Percentiles rank a stretch among this genome's conserved stretches.
Conservation (phyloP, 495 filamentous ascomycete species). For the Sporormia fimetaria region DNA sequence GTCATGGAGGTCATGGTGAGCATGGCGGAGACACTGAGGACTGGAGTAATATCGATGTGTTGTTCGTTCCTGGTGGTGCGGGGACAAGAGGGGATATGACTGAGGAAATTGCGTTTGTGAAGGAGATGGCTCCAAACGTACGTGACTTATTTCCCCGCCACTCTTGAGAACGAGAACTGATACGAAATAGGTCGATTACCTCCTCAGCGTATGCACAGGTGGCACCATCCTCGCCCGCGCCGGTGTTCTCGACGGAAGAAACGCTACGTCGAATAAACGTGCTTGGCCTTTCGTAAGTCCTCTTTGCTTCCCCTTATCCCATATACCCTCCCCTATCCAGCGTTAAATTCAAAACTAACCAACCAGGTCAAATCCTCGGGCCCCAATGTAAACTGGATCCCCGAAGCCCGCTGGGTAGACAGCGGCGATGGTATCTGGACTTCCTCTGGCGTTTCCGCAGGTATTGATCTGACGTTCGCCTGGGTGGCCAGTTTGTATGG, state of each 20-base stretch:
- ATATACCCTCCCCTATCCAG: slow-evolving; percentile 26
- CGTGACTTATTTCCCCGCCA: slow-evolving; percentile 7
- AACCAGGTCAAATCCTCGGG: slow-evolving; percentile 32
- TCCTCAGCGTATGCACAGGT: slow-evolving; percentile 30
- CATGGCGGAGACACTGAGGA: slow-evolving; percentile 24
- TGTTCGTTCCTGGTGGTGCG: slow-evolving; percentile 14
- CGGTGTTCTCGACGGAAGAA: slow-evolving; percentile 18
- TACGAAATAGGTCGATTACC: slow-evolving; percentile 29
- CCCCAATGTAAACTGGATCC: slow-evolving; percentile 46
- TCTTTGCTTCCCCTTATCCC: slow-evolving; percentile 32
- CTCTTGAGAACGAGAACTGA: background rate
- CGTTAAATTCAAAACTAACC: too few relatives aligned
- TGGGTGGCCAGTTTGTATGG: slow-evolving; percentile 41
- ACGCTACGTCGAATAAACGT: slow-evolving; percentile 21
- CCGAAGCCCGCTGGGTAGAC: slow-evolving; percentile 49
- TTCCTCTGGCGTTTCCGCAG: slow-evolving; percentile 47
- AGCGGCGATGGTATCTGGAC: slow-evolving; percentile 64
- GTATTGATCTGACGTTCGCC: slow-evolving; percentile 52
- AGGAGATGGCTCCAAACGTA: slow-evolving; percentile 35
- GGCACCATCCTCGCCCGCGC: slow-evolving; percentile 12
- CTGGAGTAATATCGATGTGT: slow-evolving; percentile 8
- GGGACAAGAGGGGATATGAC: slow-evolving; percentile 3
- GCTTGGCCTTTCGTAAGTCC: slow-evolving; percentile 38
- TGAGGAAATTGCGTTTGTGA: slow-evolving; percentile 35
- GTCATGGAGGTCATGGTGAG: slow-evolving; percentile 26